A percentile compares a stretch with the other conserved stretches of the same genome.
These are phyloP conservation scores for Sicyos baderoa DNA, from an alignment of 306 rosid species.

Conservation along the genomic window DNA sequence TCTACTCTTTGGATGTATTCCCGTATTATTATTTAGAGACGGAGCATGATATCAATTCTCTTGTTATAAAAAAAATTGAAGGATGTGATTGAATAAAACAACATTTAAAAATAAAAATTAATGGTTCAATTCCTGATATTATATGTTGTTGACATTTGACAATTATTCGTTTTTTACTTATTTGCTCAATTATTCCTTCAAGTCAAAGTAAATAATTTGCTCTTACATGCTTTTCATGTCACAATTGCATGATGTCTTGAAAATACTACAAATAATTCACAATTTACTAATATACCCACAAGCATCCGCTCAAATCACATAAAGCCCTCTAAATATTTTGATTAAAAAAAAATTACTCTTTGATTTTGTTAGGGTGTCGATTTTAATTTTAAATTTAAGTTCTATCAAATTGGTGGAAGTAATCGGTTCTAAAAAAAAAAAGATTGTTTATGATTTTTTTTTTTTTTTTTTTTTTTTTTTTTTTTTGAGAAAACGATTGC, in stretches of 20 bases:
- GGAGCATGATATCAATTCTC: too few relatives aligned
- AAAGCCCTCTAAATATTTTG: not conserved
- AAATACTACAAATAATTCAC: not conserved
- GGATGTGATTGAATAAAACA: too few relatives aligned
- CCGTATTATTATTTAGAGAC: too few relatives aligned
- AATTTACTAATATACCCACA: not conserved
- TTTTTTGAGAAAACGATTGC: too few relatives aligned
- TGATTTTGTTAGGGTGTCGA: too few relatives aligned
- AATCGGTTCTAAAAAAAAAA: not conserved
- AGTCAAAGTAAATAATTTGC: not conserved
- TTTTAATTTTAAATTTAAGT: too few relatives aligned
- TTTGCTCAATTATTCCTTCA: not conserved
- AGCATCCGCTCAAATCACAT: not conserved
- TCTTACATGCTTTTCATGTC: constrained; percentile 11
- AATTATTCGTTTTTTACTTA: not conserved
- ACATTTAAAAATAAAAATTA: too few relatives aligned
- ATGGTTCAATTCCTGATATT: not conserved
- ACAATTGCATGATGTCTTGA: not conserved
- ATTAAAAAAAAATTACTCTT: not conserved
- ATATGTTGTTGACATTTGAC: not conserved
- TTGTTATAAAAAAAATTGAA: too few relatives aligned
- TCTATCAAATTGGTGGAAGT: too few relatives aligned
- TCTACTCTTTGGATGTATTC: too few relatives aligned
- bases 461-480: too few relatives aligned
- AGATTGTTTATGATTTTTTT: not conserved